These are phyloP conservation scores for Emergomyces orientalis DNA, from an alignment of 2,329 filamentous ascomycete genomes.

Conservation along the genomic window DNA sequence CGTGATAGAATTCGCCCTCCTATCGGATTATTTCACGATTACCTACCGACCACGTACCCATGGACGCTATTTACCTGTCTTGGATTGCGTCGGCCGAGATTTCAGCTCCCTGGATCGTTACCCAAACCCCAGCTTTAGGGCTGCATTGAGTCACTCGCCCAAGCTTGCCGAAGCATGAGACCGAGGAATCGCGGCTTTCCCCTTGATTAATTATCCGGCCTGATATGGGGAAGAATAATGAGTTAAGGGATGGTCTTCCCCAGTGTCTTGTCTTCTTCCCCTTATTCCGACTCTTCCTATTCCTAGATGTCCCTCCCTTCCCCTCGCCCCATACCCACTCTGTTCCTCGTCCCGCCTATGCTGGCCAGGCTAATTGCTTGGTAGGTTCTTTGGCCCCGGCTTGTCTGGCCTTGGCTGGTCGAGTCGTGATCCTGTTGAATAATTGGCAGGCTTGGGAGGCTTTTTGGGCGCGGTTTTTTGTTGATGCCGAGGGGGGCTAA, in stretches of 20 bases:
- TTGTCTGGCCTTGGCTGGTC: neutral
- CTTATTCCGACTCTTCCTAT: too few relatives aligned
- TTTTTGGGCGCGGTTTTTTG: neutral
- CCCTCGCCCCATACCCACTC: neutral
- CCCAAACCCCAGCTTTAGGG: neutral
- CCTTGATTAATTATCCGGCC: too few relatives aligned
- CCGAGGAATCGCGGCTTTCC: neutral
- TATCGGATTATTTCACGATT: too few relatives aligned
- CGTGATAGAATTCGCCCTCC: too few relatives aligned
- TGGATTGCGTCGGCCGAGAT: neutral
- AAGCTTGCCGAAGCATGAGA: neutral
- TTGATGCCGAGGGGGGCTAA: neutral
- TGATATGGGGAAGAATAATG: too few relatives aligned
- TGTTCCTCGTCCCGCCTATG: neutral
- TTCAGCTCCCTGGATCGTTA: neutral
- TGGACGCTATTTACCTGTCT: neutral
- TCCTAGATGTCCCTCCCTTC: neutral
- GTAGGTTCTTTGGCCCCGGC: neutral
- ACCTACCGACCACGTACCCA: neutral
- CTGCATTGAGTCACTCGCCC: neutral
- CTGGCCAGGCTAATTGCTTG: neutral
- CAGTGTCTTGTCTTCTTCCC: too few relatives aligned
- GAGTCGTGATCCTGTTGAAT: neutral
- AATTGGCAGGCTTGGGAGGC: neutral
- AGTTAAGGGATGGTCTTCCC: too few relatives aligned